A percentile compares a stretch with the other conserved stretches of the same genome.
Conservation (phyloP, 768 basidiomycete genomes). For the Boletus vinaceobasis region DNA sequence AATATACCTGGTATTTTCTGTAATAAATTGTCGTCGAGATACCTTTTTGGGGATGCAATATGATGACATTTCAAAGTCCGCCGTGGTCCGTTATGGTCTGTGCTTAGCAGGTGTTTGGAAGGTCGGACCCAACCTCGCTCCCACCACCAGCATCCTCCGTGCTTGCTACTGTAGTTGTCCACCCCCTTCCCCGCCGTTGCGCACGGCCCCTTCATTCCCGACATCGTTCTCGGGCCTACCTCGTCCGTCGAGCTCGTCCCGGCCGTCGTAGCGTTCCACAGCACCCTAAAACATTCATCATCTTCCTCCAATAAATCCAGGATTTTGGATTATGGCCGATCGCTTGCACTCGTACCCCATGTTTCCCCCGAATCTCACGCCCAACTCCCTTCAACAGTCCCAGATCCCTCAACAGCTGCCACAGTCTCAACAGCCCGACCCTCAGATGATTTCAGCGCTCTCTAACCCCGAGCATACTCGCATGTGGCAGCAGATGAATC, state of each 20-base stretch:
- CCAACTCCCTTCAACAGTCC: constrained; percentile 39
- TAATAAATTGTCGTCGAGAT: constrained; percentile 12
- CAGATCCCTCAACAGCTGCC: constrained; percentile 44
- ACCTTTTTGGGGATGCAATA: constrained; percentile 20
- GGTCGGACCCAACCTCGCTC: constrained; percentile 51
- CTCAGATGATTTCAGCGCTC: constrained; percentile 38
- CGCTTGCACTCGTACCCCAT: constrained; percentile 53
- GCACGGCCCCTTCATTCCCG: constrained; percentile 36
- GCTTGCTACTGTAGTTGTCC: constrained; percentile 29
- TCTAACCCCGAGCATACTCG: constrained; percentile 50
- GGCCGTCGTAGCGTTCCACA: constrained; percentile 25
- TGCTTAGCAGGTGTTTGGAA: constrained; percentile 39
- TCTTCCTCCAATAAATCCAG: constrained; percentile 24
- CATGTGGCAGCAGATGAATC: constrained; percentile 54
- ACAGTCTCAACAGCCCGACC: constrained; percentile 42
- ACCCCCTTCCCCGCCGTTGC: constrained; percentile 45
- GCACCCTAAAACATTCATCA: constrained; percentile 30
- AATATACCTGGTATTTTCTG: constrained; percentile 14
- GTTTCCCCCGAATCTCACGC: constrained; percentile 47
- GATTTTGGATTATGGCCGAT: constrained; percentile 57
- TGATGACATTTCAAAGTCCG: constrained; percentile 32
- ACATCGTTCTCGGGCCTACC: constrained; percentile 22
- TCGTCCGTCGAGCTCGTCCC: constrained; percentile 19
- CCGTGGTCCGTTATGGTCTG: constrained; percentile 34
- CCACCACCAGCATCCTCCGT: constrained; percentile 52